phyloP scores from a whole-genome alignment of 2,329 filamentous ascomycete species.

The Apiospora aurea region DNA sequence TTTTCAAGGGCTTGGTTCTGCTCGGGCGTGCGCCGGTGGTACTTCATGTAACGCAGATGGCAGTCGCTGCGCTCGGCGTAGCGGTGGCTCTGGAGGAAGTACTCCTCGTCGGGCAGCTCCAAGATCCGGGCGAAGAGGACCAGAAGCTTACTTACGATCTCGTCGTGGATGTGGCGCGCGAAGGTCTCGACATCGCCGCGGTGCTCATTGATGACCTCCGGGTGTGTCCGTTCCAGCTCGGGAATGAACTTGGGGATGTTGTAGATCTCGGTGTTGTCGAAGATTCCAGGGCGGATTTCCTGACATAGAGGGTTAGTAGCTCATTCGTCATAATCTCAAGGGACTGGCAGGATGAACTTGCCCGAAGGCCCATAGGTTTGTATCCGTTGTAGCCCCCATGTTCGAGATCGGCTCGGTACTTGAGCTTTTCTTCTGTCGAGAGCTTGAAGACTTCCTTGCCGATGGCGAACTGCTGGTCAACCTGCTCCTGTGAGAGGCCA shows the following conservation, averaged over 20 bases:
- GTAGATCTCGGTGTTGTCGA: slow-evolving; percentile 49
- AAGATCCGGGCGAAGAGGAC: slow-evolving; percentile 67
- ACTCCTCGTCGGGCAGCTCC: slow-evolving; percentile 65
- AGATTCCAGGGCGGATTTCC: slow-evolving; percentile 43
- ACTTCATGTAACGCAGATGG: slow-evolving; percentile 69
- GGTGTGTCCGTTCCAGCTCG: slow-evolving; percentile 41
- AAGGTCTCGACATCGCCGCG: slow-evolving; percentile 44
- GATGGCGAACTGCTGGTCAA: slow-evolving; percentile 67
- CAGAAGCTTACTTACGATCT: slow-evolving; percentile 64
- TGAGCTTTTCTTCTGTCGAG: slow-evolving; percentile 64
- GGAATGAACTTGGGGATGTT: slow-evolving; percentile 51
- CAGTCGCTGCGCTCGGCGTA: slow-evolving; percentile 66
- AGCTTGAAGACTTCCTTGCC: slow-evolving; percentile 65
- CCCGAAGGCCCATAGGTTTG: slow-evolving; percentile 52
- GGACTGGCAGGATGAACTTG: slow-evolving; percentile 18
- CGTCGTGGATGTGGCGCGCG: slow-evolving; percentile 53
- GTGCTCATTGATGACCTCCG: slow-evolving; percentile 43
- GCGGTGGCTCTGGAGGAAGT: slow-evolving; percentile 61
- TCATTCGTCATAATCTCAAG: not conserved
- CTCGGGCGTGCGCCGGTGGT: slow-evolving; percentile 45
- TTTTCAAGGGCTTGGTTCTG: slow-evolving; percentile 48
- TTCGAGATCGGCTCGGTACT: slow-evolving; percentile 58
- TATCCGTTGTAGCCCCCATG: slow-evolving; percentile 65
- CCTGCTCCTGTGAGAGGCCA: slow-evolving; percentile 64
- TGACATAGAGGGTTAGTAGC: slow-evolving; percentile 23